Base-by-base conservation (phyloP, 352 stramenopile genomes). In the Pythium chondricola region DNA sequence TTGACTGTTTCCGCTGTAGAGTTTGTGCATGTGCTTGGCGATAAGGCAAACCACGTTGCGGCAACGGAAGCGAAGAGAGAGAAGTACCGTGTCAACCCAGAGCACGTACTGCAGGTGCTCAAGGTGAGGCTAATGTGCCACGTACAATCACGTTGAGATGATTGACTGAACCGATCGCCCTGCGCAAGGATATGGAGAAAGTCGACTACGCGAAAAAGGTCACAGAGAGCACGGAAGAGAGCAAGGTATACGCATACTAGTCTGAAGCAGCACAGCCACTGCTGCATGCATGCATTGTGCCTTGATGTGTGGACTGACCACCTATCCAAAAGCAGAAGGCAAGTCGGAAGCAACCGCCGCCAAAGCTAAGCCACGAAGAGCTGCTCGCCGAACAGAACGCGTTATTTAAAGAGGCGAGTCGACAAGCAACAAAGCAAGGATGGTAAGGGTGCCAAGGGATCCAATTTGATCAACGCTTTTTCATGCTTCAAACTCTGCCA, bases 351-450 rank as follows among this genome's bases (percentile, higher is more conserved):
- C 52, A 48, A 18, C 56, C 59, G 24, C 43, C 52, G 4, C 63
- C 75, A 35, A 52, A 29, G 9, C 31, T 39, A 2, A 75, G 63
- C 7, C 72, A 59, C 21, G 76, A 84, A 17, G 71, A 90, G 48
- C 56, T 90, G 26, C 45, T 85, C 16, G 79, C 71, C 21, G 79
- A 85, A 43, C 79, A 90, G 62, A 84, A 70, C 39, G 77, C 70
- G 31, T 48, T 91, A n/a, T 88, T 91, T 47, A 63, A 84, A 46
- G 58, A 77, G 59, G 80, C 80, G 20, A 85, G 69, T 9, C 32
- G 63, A 24, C 72, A 83, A 48, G 78, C 78, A 10, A 66, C 71
- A 2, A 67, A 48, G 43, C 74, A 89, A 51, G 78, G 78, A 14
- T 89, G 78, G 78, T 87, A 59, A 69, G n/a, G 36, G 36, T 4